A percentile compares a stretch with the other conserved stretches of the same genome.
phyloP scores from a whole-genome alignment of 2,329 filamentous ascomycete species.

The Incumbomyces lentus region DNA sequence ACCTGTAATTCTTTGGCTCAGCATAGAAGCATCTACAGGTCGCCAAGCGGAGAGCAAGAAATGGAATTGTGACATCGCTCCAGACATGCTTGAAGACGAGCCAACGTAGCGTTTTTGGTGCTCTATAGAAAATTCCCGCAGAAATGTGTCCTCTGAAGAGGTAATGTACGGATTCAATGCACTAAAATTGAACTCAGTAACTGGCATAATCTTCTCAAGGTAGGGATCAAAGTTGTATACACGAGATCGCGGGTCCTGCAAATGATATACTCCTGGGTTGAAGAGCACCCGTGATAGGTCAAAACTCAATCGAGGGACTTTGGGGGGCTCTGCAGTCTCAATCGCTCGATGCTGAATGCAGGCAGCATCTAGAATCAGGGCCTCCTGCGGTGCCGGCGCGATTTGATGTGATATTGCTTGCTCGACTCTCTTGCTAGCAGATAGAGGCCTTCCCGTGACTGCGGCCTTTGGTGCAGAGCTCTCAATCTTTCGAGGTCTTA shows the following conservation, averaged over 20 bases:
- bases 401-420: neutral
- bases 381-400: neutral
- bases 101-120: conserved; percentile 73
- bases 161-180: conserved; percentile 80
- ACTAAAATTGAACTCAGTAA: conserved; percentile 83
- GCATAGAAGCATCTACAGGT: conserved; percentile 51
- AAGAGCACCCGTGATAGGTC: conserved; percentile 85
- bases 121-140: conserved; percentile 53
- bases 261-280: conserved; percentile 82
- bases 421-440: neutral
- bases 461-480: no score
- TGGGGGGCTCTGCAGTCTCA: conserved; percentile 6
- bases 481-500: no score
- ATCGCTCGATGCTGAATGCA: neutral
- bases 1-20: conserved; percentile 40
- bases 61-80: conserved; percentile 80
- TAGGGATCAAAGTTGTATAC: conserved; percentile 98
- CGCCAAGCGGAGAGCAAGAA: conserved; percentile 82
- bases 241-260: conserved; percentile 76
- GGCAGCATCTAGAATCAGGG: neutral
- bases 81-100: conserved; percentile 94
- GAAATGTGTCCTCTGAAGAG: conserved; percentile 67
- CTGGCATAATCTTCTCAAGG: conserved; percentile 83
- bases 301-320: conserved; percentile 20
- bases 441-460: no score